Evolutionary conservation across 495 filamentous ascomycete genomes (phyloP).

Genomic region (Xylaria bambusicola): DNA sequence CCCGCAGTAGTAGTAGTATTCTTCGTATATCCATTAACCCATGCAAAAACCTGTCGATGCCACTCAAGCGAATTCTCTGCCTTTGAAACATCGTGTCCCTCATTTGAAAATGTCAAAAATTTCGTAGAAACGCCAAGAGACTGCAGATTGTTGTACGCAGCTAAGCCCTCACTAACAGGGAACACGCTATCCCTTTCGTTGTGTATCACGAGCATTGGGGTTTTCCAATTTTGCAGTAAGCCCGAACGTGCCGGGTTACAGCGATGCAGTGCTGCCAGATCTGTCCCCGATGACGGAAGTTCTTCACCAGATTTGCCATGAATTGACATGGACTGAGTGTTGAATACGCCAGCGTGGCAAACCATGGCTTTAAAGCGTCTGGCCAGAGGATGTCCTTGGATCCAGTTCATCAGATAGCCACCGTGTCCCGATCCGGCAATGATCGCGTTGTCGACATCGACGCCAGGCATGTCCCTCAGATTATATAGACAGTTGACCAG

Average conservation of each 20-base stretch:
- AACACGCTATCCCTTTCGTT: conserved; percentile 75
- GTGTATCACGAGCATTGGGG: conserved; percentile 33
- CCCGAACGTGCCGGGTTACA: conserved; percentile 27
- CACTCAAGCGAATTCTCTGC: conserved; percentile 69
- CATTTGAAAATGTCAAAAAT: conserved; percentile 58
- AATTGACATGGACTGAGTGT: conserved; percentile 14
- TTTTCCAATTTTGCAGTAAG: conserved; percentile 30
- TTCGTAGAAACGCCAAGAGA: conserved; percentile 56
- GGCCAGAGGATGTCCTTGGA: conserved; percentile 30
- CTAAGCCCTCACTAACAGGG: conserved; percentile 67
- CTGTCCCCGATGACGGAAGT: conserved; percentile 18
- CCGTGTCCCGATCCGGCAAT: conserved; percentile 28
- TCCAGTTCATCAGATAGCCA: conserved; percentile 35
- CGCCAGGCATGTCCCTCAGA: conserved; percentile 23
- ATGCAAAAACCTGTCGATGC: conserved; percentile 69
- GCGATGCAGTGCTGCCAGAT: conserved; percentile 13
- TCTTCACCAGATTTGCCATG: no score
- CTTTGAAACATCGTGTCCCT: conserved; percentile 64
- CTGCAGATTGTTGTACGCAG: conserved; percentile 76
- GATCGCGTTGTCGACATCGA: conserved; percentile 32
- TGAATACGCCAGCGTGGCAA: conserved; percentile 22
- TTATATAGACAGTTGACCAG: conserved; percentile 32
- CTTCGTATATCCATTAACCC: conserved; percentile 45
- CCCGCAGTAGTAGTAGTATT: background rate
- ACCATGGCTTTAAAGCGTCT: conserved; percentile 34